These are phyloP conservation scores for Cordyceps javanica DNA, from an alignment of 2,329 filamentous ascomycete genomes.

Conservation along the genomic window DNA sequence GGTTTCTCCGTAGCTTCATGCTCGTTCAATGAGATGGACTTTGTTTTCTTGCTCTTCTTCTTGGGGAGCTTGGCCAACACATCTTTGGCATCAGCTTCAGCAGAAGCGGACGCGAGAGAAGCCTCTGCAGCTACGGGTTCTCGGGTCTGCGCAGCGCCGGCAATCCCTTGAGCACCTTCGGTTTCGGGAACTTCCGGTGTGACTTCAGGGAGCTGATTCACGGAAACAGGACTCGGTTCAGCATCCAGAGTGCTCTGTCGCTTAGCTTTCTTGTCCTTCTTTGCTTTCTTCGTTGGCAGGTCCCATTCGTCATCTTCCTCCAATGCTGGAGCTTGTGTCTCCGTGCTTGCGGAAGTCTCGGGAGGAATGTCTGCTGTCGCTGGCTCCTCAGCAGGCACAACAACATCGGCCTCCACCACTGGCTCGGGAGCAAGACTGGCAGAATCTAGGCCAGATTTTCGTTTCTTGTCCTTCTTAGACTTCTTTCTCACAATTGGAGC, in stretches of 20 bases:
- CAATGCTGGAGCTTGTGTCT: constrained; percentile 14
- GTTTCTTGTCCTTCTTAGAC: constrained; percentile 31
- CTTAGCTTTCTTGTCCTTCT: constrained; percentile 33
- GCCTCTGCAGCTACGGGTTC: not conserved
- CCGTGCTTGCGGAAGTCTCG: not conserved
- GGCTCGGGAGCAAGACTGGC: constrained; percentile 10
- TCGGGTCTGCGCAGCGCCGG: not conserved
- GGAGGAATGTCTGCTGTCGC: not conserved
- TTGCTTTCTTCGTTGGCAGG: constrained; percentile 36
- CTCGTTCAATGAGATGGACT: not conserved
- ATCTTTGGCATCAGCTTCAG: constrained; percentile 22
- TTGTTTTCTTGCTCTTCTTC: constrained; percentile 29
- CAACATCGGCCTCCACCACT: not conserved
- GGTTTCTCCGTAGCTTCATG: not conserved
- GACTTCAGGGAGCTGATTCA: not conserved
- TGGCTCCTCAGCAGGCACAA: not conserved
- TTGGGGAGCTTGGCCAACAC: constrained; percentile 12
- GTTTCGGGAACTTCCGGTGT: not conserved
- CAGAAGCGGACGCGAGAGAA: not conserved
- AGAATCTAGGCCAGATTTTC: constrained; percentile 16
- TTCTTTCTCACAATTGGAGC: constrained; percentile 23
- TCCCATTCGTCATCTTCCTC: constrained; percentile 23
- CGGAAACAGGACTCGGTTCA: not conserved
- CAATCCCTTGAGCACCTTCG: not conserved
- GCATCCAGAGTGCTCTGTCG: not conserved